These are phyloP conservation scores for Penicillium ucsense DNA, from an alignment of 495 filamentous ascomycete genomes.

Conservation along the genomic window DNA sequence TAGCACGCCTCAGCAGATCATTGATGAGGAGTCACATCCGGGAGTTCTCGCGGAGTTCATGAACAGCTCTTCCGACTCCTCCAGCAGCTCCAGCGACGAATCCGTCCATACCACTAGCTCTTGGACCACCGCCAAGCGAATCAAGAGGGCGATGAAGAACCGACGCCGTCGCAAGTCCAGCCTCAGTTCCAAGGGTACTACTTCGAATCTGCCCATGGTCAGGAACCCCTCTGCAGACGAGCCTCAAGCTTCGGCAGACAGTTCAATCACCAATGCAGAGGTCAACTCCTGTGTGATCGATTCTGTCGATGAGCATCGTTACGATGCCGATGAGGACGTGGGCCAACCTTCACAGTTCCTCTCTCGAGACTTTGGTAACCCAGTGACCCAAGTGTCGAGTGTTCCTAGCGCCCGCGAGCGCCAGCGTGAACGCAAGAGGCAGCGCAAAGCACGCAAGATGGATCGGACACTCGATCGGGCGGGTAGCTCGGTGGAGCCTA, in stretches of 20 bases:
- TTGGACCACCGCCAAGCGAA: constrained; percentile 61
- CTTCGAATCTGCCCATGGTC: constrained; percentile 21
- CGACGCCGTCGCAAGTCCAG: constrained; percentile 64
- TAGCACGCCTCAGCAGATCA: constrained; percentile 78
- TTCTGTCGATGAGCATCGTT: constrained; percentile 23
- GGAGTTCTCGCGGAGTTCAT: constrained; percentile 75
- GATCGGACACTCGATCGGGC: constrained; percentile 2
- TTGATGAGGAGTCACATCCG: constrained; percentile 79
- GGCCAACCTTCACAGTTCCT: constrained; percentile 13
- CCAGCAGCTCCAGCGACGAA: constrained; percentile 52
- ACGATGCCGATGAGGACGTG: constrained; percentile 19
- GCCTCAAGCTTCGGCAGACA: constrained; percentile 15
- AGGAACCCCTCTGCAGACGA: constrained; percentile 18
- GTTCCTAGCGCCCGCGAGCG: constrained; percentile 12
- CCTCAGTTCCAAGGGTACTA: constrained; percentile 54
- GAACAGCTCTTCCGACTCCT: constrained; percentile 56
- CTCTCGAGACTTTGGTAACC: constrained; percentile 25
- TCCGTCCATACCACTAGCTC: constrained; percentile 59
- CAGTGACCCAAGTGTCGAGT: constrained; percentile 6
- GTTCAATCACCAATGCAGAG: constrained; percentile 27
- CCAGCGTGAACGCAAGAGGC: constrained; percentile 23
- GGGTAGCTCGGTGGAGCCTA: neutral
- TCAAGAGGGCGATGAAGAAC: constrained; percentile 60
- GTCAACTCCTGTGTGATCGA: constrained; percentile 26
- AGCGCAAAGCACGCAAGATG: constrained; percentile 13